phyloP scores from a whole-genome alignment of 495 filamentous ascomycete species.

The Venustampulla echinocandica region DNA sequence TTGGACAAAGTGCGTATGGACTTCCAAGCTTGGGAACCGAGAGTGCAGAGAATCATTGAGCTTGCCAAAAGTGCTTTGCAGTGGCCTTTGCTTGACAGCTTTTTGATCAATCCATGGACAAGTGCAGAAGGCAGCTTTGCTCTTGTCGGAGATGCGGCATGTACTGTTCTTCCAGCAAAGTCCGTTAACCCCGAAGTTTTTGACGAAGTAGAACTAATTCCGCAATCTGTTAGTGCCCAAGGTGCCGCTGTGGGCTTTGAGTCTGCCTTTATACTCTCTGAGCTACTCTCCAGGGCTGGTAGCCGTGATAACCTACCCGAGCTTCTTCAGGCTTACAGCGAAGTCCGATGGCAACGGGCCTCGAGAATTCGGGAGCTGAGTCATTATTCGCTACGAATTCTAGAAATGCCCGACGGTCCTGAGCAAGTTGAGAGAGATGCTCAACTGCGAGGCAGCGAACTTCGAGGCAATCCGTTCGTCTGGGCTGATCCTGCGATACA shows the following conservation, averaged over 20 bases:
- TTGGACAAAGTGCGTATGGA: slow-evolving; percentile 55
- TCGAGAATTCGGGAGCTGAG: slow-evolving; percentile 43
- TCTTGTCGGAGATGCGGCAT: slow-evolving; percentile 50
- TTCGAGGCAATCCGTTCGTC: slow-evolving; percentile 38
- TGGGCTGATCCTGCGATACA: slow-evolving; percentile 46
- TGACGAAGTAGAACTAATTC: background rate
- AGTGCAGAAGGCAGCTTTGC: slow-evolving; percentile 45
- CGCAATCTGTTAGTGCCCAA: slow-evolving; percentile 3
- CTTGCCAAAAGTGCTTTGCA: slow-evolving; percentile 47
- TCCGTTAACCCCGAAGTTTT: background rate
- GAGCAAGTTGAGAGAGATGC: slow-evolving; percentile 40
- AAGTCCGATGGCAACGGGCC: slow-evolving; percentile 41
- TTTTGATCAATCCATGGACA: slow-evolving; percentile 44
- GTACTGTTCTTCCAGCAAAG: background rate
- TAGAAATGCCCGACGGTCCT: slow-evolving; percentile 45
- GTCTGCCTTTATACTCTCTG: background rate
- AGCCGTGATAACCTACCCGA: slow-evolving; percentile 25
- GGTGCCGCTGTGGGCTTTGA: slow-evolving; percentile 4
- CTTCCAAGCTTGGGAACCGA: slow-evolving; percentile 50
- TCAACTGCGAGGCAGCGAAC: slow-evolving; percentile 32
- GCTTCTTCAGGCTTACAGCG: slow-evolving; percentile 43
- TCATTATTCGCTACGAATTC: slow-evolving; percentile 40
- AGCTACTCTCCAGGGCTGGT: background rate
- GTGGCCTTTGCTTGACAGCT: slow-evolving; percentile 56
- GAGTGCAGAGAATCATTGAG: slow-evolving; percentile 36